Conservation (phyloP, 1,139 yeast genomes). For the Kodamaea arcana region DNA sequence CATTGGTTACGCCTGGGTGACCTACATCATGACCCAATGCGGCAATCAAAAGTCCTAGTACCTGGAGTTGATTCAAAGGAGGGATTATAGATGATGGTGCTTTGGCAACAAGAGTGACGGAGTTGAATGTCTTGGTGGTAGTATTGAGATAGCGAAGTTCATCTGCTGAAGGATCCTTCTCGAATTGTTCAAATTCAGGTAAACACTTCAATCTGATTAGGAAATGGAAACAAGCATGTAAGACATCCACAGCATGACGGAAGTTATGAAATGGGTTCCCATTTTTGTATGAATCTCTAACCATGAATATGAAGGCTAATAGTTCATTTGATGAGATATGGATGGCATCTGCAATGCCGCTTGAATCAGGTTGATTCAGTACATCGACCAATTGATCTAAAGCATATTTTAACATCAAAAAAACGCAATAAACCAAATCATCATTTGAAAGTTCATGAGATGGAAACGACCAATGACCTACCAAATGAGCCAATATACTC, state of each 20-base stretch:
- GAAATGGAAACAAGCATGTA: conserved; percentile 81
- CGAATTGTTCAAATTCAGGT: conserved; percentile 38
- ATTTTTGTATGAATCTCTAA: conserved; percentile 73
- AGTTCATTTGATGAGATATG: conserved; percentile 41
- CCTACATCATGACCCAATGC: conserved; percentile 96
- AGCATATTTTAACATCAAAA: conserved; percentile 49
- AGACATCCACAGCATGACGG: conserved; percentile 91
- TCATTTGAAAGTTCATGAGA: conserved; percentile 67
- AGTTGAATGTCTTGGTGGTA: neutral
- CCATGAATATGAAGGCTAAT: conserved; percentile 55
- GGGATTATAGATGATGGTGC: conserved; percentile 7
- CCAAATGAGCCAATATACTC: conserved; percentile 22
- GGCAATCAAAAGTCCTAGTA: conserved; percentile 63
- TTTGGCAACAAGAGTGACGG: neutral
- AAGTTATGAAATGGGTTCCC: conserved; percentile 93
- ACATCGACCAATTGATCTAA: conserved; percentile 28
- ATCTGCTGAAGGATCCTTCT: conserved; percentile 25
- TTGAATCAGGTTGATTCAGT: no score
- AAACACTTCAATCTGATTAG: conserved; percentile 47
- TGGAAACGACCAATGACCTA: conserved; percentile 56
- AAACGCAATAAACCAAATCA: conserved; percentile 63
- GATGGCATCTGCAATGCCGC: conserved; percentile 11
- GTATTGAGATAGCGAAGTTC: conserved; percentile 16
- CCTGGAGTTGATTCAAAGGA: conserved; percentile 43
- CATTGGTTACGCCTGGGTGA: conserved; percentile 92